These are phyloP conservation scores for Ceratobasidium sp. DNA, from an alignment of 1,284 basidiomycete genomes.

Conservation along the genomic window DNA sequence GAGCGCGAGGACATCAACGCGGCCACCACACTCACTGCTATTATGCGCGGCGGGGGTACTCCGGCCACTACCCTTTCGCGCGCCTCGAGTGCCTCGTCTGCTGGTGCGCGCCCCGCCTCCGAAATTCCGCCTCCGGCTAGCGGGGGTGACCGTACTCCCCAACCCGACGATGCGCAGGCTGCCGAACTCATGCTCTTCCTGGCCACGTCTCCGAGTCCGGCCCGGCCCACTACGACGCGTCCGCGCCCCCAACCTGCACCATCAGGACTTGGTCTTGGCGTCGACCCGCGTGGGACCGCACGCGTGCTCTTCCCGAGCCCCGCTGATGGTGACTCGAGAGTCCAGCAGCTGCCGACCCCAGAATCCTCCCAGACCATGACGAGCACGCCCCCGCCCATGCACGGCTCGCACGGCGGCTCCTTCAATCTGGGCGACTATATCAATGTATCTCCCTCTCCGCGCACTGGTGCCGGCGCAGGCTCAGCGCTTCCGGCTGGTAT, in stretches of 20 bases:
- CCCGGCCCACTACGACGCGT: constrained; percentile 55
- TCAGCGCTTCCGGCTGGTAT: constrained; percentile 14
- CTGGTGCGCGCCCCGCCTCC: not conserved
- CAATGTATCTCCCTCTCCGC: constrained; percentile 63
- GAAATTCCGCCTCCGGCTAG: constrained; percentile 3
- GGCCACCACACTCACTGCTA: constrained; percentile 77
- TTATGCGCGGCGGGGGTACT: constrained; percentile 57
- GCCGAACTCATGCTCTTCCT: constrained; percentile 82
- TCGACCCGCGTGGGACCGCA: constrained; percentile 51
- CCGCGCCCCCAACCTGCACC: constrained; percentile 64
- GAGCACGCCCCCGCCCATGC: constrained; percentile 51
- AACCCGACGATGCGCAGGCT: constrained; percentile 69
- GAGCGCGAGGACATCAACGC: constrained; percentile 71
- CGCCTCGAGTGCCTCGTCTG: constrained; percentile 45
- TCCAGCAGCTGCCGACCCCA: constrained; percentile 49
- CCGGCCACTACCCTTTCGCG: constrained; percentile 60
- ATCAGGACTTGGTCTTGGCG: constrained; percentile 56
- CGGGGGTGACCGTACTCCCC: constrained; percentile 51
- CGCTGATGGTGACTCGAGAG: constrained; percentile 46
- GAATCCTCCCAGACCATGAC: constrained; percentile 56
- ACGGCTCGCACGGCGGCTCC: constrained; percentile 53
- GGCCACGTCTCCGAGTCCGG: constrained; percentile 82
- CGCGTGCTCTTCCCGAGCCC: constrained; percentile 43
- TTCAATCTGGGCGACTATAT: constrained; percentile 79
- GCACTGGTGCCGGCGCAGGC: constrained; percentile 1